Base-by-base conservation (phyloP, 140 eudicot genomes). In the Senecio squalidus region DNA sequence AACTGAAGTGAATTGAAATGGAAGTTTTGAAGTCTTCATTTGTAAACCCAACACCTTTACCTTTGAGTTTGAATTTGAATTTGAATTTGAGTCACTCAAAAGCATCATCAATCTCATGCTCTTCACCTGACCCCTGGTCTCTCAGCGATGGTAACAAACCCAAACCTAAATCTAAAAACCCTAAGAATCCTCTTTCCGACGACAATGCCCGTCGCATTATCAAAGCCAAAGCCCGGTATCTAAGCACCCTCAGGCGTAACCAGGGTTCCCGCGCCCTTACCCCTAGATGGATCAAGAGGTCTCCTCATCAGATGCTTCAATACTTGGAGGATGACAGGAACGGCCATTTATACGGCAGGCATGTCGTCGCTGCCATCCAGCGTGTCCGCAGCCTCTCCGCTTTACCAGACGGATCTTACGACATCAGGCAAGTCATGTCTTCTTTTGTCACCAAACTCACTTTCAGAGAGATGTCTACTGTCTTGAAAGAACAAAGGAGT, bases 251-350 rank as follows among this genome's bases (percentile, higher is more conserved):
- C 68, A 70, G 98, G 52, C 84, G 98, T 17, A 86, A 81, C 80
- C 96, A 86, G 60, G 96, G 94, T 64, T 82, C 96, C 7, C 70
- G 23, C 28, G 88, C 91, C 28, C 81, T 70, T 41, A 82, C 97
- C 10, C 95, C 95, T 7, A 76, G 59, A 46, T 89, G 97, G 97
- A 81, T 89, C 46, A 88, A 74, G 55, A 74, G 98, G 68, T 64
- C 86, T 3, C 98, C 98, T 6, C 94, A 91, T 39, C 98, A 91
- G 71, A 91, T 91, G 98, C 77, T 74, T 10, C 88, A 70, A 59
- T 91, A 91, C 60, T 48, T 91, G 74, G 85, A 86, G 41, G 98
- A 91, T 26, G 98, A 91, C 41, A 78, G 96, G 66, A 76, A 86
- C 9, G 98, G 96, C 0, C 96, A 91, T 39, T 53, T 91, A 76